Evolutionary conservation across 176 grass and related monocot genomes (phyloP), one percentile per base, ranked within the genome.

Genomic region (Poa annua): DNA sequence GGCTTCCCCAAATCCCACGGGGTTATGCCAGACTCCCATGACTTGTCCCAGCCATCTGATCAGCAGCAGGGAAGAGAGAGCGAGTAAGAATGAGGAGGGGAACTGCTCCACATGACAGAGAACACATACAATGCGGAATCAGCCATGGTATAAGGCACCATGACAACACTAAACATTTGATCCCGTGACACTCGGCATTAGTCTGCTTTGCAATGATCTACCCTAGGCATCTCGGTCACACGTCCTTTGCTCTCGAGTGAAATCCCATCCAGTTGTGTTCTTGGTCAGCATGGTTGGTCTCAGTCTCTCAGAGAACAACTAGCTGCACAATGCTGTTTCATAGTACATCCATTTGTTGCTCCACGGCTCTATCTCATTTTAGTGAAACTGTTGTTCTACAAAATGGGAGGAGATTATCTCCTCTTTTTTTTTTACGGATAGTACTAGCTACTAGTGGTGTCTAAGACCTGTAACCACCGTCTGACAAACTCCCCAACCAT

Each of bases 1-100:
- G 87, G 84, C 75, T 88, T 83, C 52, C 91, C 89, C 87, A 98
- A 71, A 88, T 98, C 92, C 96, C 96, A 98, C 3, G 96, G 96
- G 19, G 74, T 91, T 54, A 98, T 19, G 61, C 89, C 91, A 79
- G 71, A 20, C 49, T 92, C 85, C 96, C 96, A 98, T 36, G 88
- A 78, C 57, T 87, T 93, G 36, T 92, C 85, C 96, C 96, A 98
- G 25, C 78, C 92, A 89, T 84, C 96, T 98, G 63, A 60, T 71
- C 63, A 83, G 13, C 26, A 76, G 22, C 57, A 24, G 53, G 57
- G 24, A 15, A 88, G 11, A 63, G 71, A 59, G 34, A 78, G 3
- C 12, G 16, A 22, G 24, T 55, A 52, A 29, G n/a, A 88, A 54
- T 39, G 21, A 80, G 29, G 32, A n/a, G 21, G 22, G 38, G 9